These are phyloP conservation scores for Rhipidocladum racemiflorum DNA, from an alignment of 176 grass and related monocot species.

Conservation along the genomic window DNA sequence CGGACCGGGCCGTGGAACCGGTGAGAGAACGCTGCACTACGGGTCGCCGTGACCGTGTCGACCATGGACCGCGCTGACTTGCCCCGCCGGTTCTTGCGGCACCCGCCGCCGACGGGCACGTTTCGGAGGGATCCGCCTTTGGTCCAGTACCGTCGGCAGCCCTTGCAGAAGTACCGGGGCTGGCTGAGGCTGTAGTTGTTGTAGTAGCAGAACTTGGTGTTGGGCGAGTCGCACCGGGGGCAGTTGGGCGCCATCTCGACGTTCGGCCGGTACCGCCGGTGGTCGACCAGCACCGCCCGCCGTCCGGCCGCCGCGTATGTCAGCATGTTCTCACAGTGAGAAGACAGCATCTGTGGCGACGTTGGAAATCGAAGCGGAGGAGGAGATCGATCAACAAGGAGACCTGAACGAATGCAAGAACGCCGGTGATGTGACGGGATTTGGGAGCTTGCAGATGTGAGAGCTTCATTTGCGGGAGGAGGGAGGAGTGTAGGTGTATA, in stretches of 20 bases:
- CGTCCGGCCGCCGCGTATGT: slow-evolving; percentile 37
- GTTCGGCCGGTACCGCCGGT: slow-evolving; percentile 59
- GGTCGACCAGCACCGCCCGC: slow-evolving; percentile 41
- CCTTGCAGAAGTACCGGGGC: slow-evolving; percentile 95
- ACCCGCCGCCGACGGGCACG: slow-evolving; percentile 80
- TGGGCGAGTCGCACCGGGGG: slow-evolving; percentile 78
- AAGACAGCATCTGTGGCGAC: slow-evolving; percentile 46
- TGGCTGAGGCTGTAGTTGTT: slow-evolving; percentile 94
- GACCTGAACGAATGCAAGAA: not conserved
- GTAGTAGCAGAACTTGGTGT: slow-evolving; percentile 99
- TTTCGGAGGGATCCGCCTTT: slow-evolving; percentile 82
- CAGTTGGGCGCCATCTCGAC: slow-evolving; percentile 71
- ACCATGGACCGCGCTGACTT: slow-evolving; percentile 31
- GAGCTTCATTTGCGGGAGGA: slow-evolving; percentile 25
- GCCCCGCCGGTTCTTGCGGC: slow-evolving; percentile 68
- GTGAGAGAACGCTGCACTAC: not conserved
- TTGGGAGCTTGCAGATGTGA: slow-evolving; percentile 3
- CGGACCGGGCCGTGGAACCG: slow-evolving; percentile 42
- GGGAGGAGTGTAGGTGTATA: slow-evolving; percentile 3
- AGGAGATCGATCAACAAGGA: not conserved
- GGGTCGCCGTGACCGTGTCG: not conserved
- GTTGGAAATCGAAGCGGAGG: not conserved
- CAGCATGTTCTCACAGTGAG: slow-evolving; percentile 42
- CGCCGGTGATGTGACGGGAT: not conserved
- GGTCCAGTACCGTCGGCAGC: slow-evolving; percentile 88